A percentile compares a stretch with the other conserved stretches of the same genome.
Evolutionary conservation across 805 yeast genomes (phyloP).

Genomic region (Cephaloascus fragrans): DNA sequence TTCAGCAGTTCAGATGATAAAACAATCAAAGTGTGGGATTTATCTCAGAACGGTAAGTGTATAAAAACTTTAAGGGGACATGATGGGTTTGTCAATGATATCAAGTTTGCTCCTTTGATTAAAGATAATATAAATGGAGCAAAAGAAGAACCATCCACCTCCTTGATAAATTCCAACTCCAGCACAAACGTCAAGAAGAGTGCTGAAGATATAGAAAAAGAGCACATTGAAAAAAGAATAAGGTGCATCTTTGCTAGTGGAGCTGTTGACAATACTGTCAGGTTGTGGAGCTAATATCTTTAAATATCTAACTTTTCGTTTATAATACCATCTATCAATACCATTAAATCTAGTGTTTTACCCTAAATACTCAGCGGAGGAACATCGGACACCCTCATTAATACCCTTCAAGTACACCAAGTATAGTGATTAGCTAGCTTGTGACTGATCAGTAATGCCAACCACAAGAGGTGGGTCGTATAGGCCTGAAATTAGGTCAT

Average conservation of each 20-base stretch:
- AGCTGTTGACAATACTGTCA: slow-evolving; percentile 45
- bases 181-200: slow-evolving; percentile 10
- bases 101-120: slow-evolving; percentile 42
- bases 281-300: slow-evolving; percentile 45
- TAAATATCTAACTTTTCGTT: no score
- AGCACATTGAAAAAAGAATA: slow-evolving; percentile 32
- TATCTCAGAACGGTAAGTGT: slow-evolving; percentile 37
- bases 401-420: no score
- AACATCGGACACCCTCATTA: no score
- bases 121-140: slow-evolving; percentile 3
- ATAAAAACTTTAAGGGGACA: slow-evolving; percentile 48
- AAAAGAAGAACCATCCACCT: slow-evolving; percentile 2
- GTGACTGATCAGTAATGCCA: no score
- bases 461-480: no score
- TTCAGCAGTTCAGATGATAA: slow-evolving; percentile 76
- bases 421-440: no score
- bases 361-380: no score
- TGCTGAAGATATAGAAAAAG: slow-evolving; percentile 13
- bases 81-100: slow-evolving; percentile 65
- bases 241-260: slow-evolving; percentile 60
- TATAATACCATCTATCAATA: no score
- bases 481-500: no score
- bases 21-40: slow-evolving; percentile 69
- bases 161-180: neutral
- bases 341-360: no score